Conservation (phyloP, 208 protist genomes). For the Leishmania aethiopica region DNA sequence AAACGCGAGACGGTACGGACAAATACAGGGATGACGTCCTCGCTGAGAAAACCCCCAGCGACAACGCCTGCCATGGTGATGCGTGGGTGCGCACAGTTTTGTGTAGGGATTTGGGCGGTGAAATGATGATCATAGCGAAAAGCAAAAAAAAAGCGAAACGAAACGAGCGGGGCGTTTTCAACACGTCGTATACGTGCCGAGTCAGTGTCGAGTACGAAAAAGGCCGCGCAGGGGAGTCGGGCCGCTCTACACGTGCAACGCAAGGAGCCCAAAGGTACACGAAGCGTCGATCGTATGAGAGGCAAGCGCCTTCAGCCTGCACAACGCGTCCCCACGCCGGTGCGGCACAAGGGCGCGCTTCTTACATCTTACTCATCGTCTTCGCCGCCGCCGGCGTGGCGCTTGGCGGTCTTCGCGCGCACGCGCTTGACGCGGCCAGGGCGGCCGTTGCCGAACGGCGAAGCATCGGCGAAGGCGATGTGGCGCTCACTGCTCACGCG, state of each 20-base stretch:
- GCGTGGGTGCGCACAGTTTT: not conserved
- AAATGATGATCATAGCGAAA: not conserved
- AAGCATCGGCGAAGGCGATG: constrained; percentile 98
- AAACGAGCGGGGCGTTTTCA: not conserved
- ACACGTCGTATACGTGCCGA: not conserved
- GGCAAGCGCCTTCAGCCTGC: not conserved
- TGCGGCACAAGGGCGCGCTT: not conserved
- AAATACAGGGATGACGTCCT: not conserved
- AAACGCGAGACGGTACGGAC: not conserved
- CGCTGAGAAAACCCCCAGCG: not conserved
- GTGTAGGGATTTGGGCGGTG: not conserved
- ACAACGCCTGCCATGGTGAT: not conserved
- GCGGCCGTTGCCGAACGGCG: constrained; percentile 95
- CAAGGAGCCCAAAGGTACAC: too few relatives aligned
- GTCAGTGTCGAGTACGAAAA: too few relatives aligned
- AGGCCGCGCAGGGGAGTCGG: not conserved
- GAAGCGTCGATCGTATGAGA: not conserved
- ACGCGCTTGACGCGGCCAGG: constrained; percentile 97
- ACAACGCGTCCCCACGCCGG: not conserved
- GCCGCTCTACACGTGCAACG: not conserved
- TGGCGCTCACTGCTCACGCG: constrained; percentile 98
- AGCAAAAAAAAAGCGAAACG: not conserved
- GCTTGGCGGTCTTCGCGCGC: constrained; percentile 80
- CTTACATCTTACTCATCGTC: constrained; percentile 47
- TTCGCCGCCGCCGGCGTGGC: constrained; percentile 52